Conservation (phyloP, 2,329 filamentous ascomycete species). For the Talaromyces funiculosus region DNA sequence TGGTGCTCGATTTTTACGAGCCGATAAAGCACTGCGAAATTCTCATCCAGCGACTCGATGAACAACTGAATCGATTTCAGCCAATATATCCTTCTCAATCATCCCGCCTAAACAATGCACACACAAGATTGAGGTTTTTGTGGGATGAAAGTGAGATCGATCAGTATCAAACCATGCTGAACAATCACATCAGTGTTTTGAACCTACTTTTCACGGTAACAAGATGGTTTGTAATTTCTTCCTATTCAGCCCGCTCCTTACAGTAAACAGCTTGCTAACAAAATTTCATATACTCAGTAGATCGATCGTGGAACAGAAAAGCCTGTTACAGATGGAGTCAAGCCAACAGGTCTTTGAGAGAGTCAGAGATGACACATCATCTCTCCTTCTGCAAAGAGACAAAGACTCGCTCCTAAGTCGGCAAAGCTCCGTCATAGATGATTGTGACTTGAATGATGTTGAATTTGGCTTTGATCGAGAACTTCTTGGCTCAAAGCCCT, state of each 20-base stretch:
- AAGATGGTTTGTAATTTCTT: not conserved
- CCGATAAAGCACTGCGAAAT: not conserved
- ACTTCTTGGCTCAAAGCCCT: not conserved
- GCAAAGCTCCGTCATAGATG: not conserved
- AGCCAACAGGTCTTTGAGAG: not conserved
- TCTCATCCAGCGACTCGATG: not conserved
- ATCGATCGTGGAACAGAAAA: not conserved
- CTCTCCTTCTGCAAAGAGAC: not conserved
- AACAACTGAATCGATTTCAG: not conserved
- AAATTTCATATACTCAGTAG: not conserved
- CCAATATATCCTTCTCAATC: not conserved
- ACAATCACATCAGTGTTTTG: not conserved
- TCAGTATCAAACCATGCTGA: not conserved
- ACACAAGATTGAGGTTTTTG: not conserved
- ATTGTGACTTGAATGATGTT: not conserved
- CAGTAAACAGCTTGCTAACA: not conserved
- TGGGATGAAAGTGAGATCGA: not conserved
- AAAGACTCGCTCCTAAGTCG: not conserved
- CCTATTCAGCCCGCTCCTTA: not conserved
- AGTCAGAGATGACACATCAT: not conserved
- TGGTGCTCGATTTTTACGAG: not conserved
- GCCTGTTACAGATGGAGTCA: not conserved
- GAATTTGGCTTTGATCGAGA: not conserved
- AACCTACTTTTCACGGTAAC: not conserved
- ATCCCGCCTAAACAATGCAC: not conserved